A percentile compares a stretch with the other conserved stretches of the same genome.
Conservation (phyloP, 345 rosid genomes). For the Linum tenue region DNA sequence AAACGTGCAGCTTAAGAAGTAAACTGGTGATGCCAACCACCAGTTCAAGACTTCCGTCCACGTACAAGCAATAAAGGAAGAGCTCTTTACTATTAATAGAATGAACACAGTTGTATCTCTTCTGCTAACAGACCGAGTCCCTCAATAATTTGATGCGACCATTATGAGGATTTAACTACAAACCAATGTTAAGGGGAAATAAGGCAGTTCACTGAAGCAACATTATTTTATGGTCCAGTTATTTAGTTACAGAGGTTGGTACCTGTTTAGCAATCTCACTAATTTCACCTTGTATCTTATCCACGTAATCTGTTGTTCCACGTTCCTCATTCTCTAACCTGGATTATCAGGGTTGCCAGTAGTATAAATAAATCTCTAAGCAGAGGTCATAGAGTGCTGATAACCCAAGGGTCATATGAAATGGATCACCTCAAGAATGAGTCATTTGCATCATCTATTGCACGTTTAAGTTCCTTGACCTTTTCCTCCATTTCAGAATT, state of each 20-base stretch:
- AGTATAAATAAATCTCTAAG: conserved; percentile 8
- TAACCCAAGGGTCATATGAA: conserved; percentile 1
- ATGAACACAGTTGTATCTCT: background rate
- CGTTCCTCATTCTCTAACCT: conserved; percentile 72
- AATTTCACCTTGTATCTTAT: conserved; percentile 36
- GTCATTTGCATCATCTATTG: conserved; percentile 44
- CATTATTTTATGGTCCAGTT: background rate
- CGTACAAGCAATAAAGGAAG: background rate
- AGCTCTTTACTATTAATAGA: background rate
- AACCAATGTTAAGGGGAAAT: too few relatives aligned
- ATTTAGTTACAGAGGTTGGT: conserved; percentile 9
- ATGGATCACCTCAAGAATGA: conserved; percentile 42
- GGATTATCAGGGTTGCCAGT: conserved; percentile 15
- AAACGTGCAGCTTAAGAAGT: background rate
- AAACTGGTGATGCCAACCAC: background rate
- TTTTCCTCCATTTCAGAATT: conserved; percentile 69
- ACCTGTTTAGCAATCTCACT: conserved; percentile 54
- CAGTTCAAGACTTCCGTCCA: background rate
- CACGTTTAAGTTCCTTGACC: conserved; percentile 43
- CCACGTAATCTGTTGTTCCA: conserved; percentile 33
- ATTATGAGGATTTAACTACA: too few relatives aligned
- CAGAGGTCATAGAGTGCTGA: conserved; percentile 8
- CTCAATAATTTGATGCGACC: background rate
- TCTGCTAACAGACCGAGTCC: background rate
- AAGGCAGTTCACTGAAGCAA: too few relatives aligned